Base-by-base conservation (phyloP, 106 monocot species). In the Dioscorea dumetorum region DNA sequence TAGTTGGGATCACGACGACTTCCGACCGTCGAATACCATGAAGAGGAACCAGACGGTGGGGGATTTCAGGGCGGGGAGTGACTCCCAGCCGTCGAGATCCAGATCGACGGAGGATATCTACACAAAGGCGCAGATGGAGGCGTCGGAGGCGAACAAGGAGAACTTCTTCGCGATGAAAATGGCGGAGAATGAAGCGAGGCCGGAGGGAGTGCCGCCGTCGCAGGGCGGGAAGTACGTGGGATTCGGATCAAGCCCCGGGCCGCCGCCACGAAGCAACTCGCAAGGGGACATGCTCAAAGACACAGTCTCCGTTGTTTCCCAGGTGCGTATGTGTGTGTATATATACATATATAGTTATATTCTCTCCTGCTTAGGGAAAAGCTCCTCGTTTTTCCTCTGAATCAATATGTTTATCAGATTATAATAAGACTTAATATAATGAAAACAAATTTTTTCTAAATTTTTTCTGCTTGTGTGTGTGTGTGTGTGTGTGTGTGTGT, bases 211-310 rank as follows among this genome's bases (percentile, higher is more conserved):
- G 10, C 80, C 75, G 14, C 75, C 75, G 2, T 80, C 80, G 1
- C 80, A 80, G 49, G 75, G 80, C 16, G 80, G 80, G 24, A 80
- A 80, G 72, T 80, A 80, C 31, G 80, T 80, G 3, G 75, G 80
- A 16, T 80, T 80, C 33, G 80, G 80, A 2, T 80, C 80, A 2
- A 75, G 61, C 3, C 75, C 75, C 0, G 51, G 60, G 4, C 70
- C 67, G 18, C 17, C 57, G 20, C 35, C 31, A 35, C 64, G 66
- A 24, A 67, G 56, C 18, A 62, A 48, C 57, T 67, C 75, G 2
- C 80, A 75, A 15, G 71, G 71, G 5, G 80, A 72, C 19, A 65
- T 76, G 50, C 33, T 80, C 49, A 41, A 41, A 41, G 41, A 41
- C 41, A 41, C 41, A 3, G 41, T 41, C 13, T 71, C 75, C 5